Base-by-base conservation (phyloP, 129 eudicot genomes). In the Arctium minus region DNA sequence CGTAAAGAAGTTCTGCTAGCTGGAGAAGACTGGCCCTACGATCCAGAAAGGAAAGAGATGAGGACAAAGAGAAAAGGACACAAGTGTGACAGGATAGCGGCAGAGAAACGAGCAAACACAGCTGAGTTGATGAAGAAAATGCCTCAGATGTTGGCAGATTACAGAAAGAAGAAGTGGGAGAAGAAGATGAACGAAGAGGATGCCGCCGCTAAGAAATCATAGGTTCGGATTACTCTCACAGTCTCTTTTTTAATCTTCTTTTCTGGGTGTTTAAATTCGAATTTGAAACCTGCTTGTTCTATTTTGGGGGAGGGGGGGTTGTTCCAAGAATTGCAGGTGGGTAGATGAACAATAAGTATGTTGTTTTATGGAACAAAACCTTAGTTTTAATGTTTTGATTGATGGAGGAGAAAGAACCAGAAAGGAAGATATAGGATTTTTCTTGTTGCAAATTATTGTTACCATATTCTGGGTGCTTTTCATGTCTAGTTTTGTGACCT, bases 141-240 rank as follows among this genome's bases (percentile, higher is more conserved):
- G 98, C 97, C 98, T 18, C 86, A 85, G n/a, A 88, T 86, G 96
- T 83, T 92, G 78, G 97, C 94, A 0, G 98, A 92, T 76, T 94
- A 89, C 74, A 62, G 87, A 88, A 94, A 89, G 92, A 91, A 91
- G 75, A 94, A 81, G 76, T 94, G 98, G 98, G 97, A 92, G 90
- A 88, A 84, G 90, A 94, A 94, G 92, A 92, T 94, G 98, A 91
- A 91, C 44, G 94, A 87, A 82, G 98, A 94, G 82, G 97, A 94
- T 44, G 93, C 90, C 31, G 92, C 89, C 60, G 92, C 97, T 73
- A 91, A 89, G 78, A 92, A 92, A 62, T 75, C 88, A 9, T 91
- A 86, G 82, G 85, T 78, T 65, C 1, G 3, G 75, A 15, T 50
- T 38, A 68, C 65, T 76, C 6, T 62, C 48, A 18, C 17, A 9